phyloP scores from a whole-genome alignment of 2,329 filamentous ascomycete genomes.

The Alternaria sp. region DNA sequence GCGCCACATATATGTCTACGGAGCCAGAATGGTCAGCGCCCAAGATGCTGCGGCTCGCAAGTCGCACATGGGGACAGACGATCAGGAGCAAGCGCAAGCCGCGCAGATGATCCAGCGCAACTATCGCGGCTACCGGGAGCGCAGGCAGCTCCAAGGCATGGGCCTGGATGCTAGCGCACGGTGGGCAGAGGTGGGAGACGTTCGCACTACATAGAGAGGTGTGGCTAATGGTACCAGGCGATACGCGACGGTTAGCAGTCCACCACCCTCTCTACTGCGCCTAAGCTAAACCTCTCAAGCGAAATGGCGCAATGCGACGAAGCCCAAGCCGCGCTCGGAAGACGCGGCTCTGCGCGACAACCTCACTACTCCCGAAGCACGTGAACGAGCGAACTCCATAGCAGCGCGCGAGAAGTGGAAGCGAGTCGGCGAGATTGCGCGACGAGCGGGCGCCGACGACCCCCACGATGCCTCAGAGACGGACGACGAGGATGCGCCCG shows the following conservation, averaged over 20 bases:
- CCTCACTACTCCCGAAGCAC: slow-evolving; percentile 32
- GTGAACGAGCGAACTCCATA: slow-evolving; percentile 38
- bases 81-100: slow-evolving; percentile 39
- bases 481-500: slow-evolving; percentile 46
- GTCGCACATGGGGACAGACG: slow-evolving; percentile 12
- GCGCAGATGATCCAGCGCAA: slow-evolving; percentile 60
- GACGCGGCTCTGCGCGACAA: slow-evolving; percentile 31
- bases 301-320: slow-evolving; percentile 60
- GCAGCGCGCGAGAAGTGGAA: slow-evolving; percentile 75
- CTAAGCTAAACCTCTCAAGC: slow-evolving; percentile 50
- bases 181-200: slow-evolving; percentile 69
- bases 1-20: slow-evolving; percentile 6
- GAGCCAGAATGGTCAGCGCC: slow-evolving; percentile 15
- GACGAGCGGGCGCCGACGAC: slow-evolving; percentile 74
- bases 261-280: slow-evolving; percentile 12
- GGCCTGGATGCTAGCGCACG: slow-evolving; percentile 72
- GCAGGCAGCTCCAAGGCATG: slow-evolving; percentile 73
- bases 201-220: background rate
- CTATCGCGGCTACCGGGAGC: slow-evolving; percentile 77
- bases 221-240: slow-evolving; percentile 46
- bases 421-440: slow-evolving; percentile 72
- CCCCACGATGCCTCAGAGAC: slow-evolving; percentile 57
- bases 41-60: slow-evolving; percentile 12
- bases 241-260: slow-evolving; percentile 55
- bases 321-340: slow-evolving; percentile 51